Percentiles rank a stretch among this genome's conserved stretches.
phyloP scores from a whole-genome alignment of 495 filamentous ascomycete genomes.

The Penicillium alfredii region DNA sequence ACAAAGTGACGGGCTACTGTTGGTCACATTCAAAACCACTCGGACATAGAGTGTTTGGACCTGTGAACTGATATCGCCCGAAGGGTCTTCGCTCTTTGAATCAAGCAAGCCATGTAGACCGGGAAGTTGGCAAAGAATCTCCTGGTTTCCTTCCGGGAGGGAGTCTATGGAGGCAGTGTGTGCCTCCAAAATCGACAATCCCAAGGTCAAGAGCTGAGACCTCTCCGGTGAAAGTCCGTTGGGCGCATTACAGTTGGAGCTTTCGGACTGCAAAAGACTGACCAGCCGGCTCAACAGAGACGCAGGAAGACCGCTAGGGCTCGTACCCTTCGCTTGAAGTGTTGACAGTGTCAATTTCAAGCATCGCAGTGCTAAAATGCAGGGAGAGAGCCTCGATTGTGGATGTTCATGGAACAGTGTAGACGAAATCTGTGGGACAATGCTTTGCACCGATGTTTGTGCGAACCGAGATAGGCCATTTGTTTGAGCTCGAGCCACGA shows the following conservation, averaged over 20 bases:
- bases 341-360: slow-evolving; percentile 19
- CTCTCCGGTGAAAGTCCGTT: background rate
- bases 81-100: slow-evolving; percentile 3
- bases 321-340: slow-evolving; percentile 26
- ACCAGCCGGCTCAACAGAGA: slow-evolving; percentile 24
- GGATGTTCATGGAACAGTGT: slow-evolving; percentile 15
- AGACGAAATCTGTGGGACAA: slow-evolving; percentile 18
- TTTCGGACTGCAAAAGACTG: slow-evolving; percentile 19
- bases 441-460: slow-evolving; percentile 26
- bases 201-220: slow-evolving; percentile 24
- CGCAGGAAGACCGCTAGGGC: slow-evolving; percentile 17
- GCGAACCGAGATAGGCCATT: slow-evolving; percentile 24
- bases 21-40: slow-evolving; percentile 80
- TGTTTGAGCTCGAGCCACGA: slow-evolving; percentile 11
- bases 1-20: slow-evolving; percentile 66
- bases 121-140: slow-evolving; percentile 24
- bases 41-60: slow-evolving; percentile 47
- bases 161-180: slow-evolving; percentile 34
- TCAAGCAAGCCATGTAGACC: slow-evolving; percentile 26
- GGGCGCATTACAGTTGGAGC: background rate
- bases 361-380: slow-evolving; percentile 27
- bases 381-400: slow-evolving; percentile 25
- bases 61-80: slow-evolving; percentile 10
- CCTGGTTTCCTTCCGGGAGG: slow-evolving; percentile 17
- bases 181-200: slow-evolving; percentile 61